These are phyloP conservation scores for Sclerotinia spermophila DNA, from an alignment of 2,329 filamentous ascomycete genomes.

Conservation along the genomic window DNA sequence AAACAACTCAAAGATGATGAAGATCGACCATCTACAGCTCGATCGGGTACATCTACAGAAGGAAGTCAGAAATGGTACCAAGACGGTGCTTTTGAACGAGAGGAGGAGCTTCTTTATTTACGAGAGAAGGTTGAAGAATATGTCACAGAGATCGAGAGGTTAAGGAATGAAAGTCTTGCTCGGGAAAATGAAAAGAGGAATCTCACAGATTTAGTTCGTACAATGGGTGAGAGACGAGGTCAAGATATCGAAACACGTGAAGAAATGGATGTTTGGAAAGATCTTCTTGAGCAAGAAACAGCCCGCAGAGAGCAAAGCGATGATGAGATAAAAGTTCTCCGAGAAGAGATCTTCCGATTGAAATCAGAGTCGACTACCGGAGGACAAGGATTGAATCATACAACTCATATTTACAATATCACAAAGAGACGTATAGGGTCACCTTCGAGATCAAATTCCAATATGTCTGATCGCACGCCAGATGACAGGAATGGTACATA, in stretches of 20 bases:
- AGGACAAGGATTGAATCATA: slow-evolving; percentile 48
- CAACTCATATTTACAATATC: slow-evolving; percentile 65
- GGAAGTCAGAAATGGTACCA: slow-evolving; percentile 54
- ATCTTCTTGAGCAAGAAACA: slow-evolving; percentile 88
- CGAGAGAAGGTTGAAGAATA: slow-evolving; percentile 84
- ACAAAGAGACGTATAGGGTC: slow-evolving; percentile 46
- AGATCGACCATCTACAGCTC: slow-evolving; percentile 57
- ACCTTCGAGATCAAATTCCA: slow-evolving; percentile 47
- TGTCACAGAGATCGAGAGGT: slow-evolving; percentile 75
- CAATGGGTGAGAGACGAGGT: slow-evolving; percentile 51
- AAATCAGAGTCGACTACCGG: slow-evolving; percentile 51
- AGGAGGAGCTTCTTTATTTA: slow-evolving; percentile 82
- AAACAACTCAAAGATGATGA: slow-evolving; percentile 68
- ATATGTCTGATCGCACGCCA: slow-evolving; percentile 41
- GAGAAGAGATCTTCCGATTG: slow-evolving; percentile 77
- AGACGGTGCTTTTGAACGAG: slow-evolving; percentile 61
- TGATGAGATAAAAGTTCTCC: slow-evolving; percentile 78
- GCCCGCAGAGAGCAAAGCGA: slow-evolving; percentile 84
- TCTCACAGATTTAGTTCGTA: slow-evolving; percentile 75
- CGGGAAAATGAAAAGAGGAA: slow-evolving; percentile 83
- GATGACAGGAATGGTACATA: slow-evolving; percentile 51
- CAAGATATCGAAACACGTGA: slow-evolving; percentile 51
- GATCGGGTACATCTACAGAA: slow-evolving; percentile 53
- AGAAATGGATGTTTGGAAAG: slow-evolving; percentile 86
- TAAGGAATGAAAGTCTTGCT: slow-evolving; percentile 71